Evolutionary conservation across 2,329 filamentous ascomycete genomes (phyloP), one percentile per base, ranked within the genome.

Genomic region (Penicillium sp.): DNA sequence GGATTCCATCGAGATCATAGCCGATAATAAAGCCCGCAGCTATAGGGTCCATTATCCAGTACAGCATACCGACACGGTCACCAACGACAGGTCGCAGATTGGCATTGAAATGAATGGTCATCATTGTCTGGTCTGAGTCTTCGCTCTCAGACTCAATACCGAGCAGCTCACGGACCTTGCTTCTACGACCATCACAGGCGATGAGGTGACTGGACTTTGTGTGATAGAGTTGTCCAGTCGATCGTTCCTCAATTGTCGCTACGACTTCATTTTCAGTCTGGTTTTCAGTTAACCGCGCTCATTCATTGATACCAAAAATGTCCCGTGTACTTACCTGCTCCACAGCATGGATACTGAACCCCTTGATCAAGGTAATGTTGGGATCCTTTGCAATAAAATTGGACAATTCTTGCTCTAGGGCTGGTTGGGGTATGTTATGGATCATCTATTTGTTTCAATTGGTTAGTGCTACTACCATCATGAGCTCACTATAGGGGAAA

Each of bases 51-150:
- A 75, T 73, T 19, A 79, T 71, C 77, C 76, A 79, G 57, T 78
- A 75, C 1, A 79, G 60, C 76, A 79, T 79, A 10, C 77, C 77
- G 0, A 77, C 72, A n/a, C 72, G 66, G 0, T 75, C 67, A 4
- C 68, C 67, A 0, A 79, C 66, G 0, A 79, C 64, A 0, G 73
- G 70, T 0, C 75, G 69, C 2, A 79, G 64, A 45, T 79, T 67
- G 0, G 76, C 75, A 43, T 77, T 76, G 60, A 79, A 75, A 44
- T 79, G 76, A 16, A 79, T 78, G 0, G 76, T 79, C 77, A 79
- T 79, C 77, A 78, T 79, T 0, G 75, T 77, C 71, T 66, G 60
- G 74, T 76, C 76, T 23, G 75, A 73, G 50, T 76, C 74, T 55
- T 78, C 76, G 34, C 76, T 77, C 16, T 79, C 76, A 41, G 68